Evolutionary conservation across 2,329 filamentous ascomycete species (phyloP), one percentile per base, ranked within the genome.

Genomic region (Paracoccidioides lutzii): DNA sequence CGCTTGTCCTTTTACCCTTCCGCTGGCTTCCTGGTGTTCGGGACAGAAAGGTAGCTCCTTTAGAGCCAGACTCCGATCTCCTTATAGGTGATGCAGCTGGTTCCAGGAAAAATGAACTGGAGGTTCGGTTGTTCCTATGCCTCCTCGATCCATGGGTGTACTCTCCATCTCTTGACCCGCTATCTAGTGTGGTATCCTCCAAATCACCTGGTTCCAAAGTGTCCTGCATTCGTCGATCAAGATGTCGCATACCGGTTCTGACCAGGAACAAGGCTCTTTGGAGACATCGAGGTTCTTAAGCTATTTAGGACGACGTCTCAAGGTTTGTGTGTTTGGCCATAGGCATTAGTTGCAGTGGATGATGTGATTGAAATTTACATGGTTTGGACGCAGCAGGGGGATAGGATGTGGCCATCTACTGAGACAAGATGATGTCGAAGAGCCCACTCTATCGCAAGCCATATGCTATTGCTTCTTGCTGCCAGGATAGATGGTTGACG

Each of bases 1-100:
- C 66, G 37, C 64, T 67, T 59, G 67, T 71, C 57, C 69, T 70
- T 62, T 75, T 77, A 57, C 69, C 69, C 4, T 51, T 45, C 50
- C 37, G 43, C n/a, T 35, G 44, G 38, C 30, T 41, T 30, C 54
- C 46, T 12, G 14, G n/a, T 3, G 9, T 32, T 2, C 14, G 28
- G 3, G 41, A 28, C 3, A 22, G 53, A 33, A 14, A 22, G 35
- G 51, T 10, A 7, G 1, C 37, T 10, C 52, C 28, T 5, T 43
- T 12, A 38, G 50, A 33, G 41, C 48, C 50, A 33, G 42, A 53
- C 7, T 15, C 46, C 8, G 30, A 49, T 45, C 52, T 55, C 49
- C 45, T 48, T 5, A 40, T 9, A 7, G 49, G 8, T 14, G 33
- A 37, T 6, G 44, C 14, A 33, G 53, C 33, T n/a, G 59, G 53